Percentiles rank a stretch among this genome's conserved stretches.
phyloP scores from a whole-genome alignment of 2,329 filamentous ascomycete species.

The Penicillium sp. region DNA sequence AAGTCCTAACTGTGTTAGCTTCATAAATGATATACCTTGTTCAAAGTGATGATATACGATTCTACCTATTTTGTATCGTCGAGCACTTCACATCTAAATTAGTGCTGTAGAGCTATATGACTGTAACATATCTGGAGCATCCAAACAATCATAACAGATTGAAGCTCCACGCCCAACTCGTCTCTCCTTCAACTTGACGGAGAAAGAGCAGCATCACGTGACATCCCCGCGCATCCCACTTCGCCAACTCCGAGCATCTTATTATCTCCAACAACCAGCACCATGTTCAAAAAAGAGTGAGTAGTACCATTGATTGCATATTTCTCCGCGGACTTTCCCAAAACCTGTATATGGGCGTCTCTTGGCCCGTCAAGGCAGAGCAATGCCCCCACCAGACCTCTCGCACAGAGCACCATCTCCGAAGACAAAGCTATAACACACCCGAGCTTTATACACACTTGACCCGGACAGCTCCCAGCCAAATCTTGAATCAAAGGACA shows the following conservation, averaged over 20 bases:
- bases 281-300: slow-evolving; percentile 94
- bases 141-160: too few relatives aligned
- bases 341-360: not conserved
- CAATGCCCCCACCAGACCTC: not conserved
- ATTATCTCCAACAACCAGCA: slow-evolving; percentile 34
- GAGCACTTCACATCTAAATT: too few relatives aligned
- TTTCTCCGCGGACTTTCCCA: not conserved
- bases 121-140: too few relatives aligned
- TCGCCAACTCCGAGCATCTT: slow-evolving; percentile 10
- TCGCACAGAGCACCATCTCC: not conserved
- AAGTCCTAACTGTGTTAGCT: slow-evolving; percentile 40
- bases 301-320: slow-evolving; percentile 28
- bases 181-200: too few relatives aligned
- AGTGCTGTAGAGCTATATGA: too few relatives aligned
- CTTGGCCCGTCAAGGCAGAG: not conserved
- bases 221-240: slow-evolving; percentile 33
- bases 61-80: not conserved
- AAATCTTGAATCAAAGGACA: not conserved
- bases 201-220: slow-evolving; percentile 12
- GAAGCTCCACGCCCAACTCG: too few relatives aligned
- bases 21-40: slow-evolving; percentile 18
- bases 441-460: not conserved
- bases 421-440: not conserved
- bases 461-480: not conserved
- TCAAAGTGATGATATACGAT: not conserved